Evolutionary conservation across 768 basidiomycete genomes (phyloP).

Genomic region (Trametes coccinea): DNA sequence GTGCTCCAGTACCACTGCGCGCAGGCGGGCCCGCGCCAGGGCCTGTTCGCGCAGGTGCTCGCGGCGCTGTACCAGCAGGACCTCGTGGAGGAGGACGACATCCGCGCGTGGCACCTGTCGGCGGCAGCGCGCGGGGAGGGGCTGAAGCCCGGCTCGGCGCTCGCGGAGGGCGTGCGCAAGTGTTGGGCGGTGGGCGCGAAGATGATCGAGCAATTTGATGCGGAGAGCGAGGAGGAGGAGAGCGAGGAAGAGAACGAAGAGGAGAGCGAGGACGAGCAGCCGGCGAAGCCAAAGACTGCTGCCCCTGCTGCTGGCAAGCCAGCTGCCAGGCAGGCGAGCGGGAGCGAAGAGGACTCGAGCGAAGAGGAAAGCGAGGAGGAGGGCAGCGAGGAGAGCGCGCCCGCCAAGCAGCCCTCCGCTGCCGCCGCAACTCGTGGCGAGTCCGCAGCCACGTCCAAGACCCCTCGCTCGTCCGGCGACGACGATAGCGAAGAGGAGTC

Average conservation of each 20-base stretch:
- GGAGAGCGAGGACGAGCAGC: conserved; percentile 1
- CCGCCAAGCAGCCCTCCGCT: conserved; percentile 24
- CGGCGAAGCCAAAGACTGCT: no score
- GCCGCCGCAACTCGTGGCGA: background rate
- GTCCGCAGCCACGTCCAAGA: background rate
- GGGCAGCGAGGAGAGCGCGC: background rate
- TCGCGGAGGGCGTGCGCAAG: conserved; percentile 57
- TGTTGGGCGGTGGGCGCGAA: conserved; percentile 70
- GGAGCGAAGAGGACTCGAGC: no score
- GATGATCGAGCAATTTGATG: conserved; percentile 82
- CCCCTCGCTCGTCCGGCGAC: conserved; percentile 29
- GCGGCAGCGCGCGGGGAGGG: conserved; percentile 56
- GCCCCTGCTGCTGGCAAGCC: no score
- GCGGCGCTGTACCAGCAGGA: conserved; percentile 90
- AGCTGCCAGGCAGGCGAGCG: no score
- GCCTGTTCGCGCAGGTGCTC: conserved; percentile 83
- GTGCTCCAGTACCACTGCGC: conserved; percentile 77
- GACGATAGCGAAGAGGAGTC: conserved; percentile 18
- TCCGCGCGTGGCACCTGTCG: conserved; percentile 80
- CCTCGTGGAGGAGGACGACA: conserved; percentile 86
- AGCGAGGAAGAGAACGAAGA: conserved; percentile 32
- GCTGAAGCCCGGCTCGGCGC: conserved; percentile 38
- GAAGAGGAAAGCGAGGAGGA: background rate
- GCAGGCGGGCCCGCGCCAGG: conserved; percentile 52
- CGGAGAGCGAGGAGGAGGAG: conserved; percentile 53